A percentile compares a stretch with the other conserved stretches of the same genome.
phyloP scores from a whole-genome alignment of 192 early-diverging fungal species.

The Gigaspora rosea region DNA sequence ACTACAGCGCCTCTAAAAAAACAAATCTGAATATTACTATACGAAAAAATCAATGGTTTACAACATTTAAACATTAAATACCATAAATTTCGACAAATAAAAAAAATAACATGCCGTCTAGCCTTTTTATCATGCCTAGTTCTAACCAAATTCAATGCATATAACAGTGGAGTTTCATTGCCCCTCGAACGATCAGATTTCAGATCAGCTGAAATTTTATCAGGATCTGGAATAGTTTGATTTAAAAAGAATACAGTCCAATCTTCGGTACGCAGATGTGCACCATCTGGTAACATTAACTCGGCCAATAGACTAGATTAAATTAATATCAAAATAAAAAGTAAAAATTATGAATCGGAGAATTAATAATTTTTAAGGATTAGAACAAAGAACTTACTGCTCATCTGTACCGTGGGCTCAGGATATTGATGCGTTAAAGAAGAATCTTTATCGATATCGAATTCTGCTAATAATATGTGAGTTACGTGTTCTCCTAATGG shows the following conservation, averaged over 20 bases:
- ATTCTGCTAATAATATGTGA: conserved; percentile 90
- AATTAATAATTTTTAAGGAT: too few species aligned
- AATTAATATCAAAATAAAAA: too few species aligned
- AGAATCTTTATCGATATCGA: conserved; percentile 93
- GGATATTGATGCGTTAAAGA: conserved; percentile 89
- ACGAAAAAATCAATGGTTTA: too few species aligned
- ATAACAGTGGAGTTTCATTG: conserved; percentile 69
- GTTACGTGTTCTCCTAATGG: conserved; percentile 60
- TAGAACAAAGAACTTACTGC: conserved; percentile 53
- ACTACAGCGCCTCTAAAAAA: conserved; percentile 80
- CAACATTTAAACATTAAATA: too few species aligned
- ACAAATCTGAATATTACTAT: neutral
- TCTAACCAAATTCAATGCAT: conserved; percentile 90
- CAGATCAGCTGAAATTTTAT: conserved; percentile 37
- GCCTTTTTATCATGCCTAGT: conserved; percentile 85
- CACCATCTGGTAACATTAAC: conserved; percentile 94
- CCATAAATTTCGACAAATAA: too few species aligned
- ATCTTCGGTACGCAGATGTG: conserved; percentile 90
- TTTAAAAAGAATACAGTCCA: conserved; percentile 95
- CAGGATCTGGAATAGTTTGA: conserved; percentile 58
- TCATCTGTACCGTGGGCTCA: conserved; percentile 78
- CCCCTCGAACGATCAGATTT: conserved; percentile 32
- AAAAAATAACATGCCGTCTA: conserved; percentile 49
- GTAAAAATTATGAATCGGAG: too few species aligned
- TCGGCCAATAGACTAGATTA: conserved; percentile 75